phyloP scores from a whole-genome alignment of 441 rosid genomes.

The Populus hybrid region DNA sequence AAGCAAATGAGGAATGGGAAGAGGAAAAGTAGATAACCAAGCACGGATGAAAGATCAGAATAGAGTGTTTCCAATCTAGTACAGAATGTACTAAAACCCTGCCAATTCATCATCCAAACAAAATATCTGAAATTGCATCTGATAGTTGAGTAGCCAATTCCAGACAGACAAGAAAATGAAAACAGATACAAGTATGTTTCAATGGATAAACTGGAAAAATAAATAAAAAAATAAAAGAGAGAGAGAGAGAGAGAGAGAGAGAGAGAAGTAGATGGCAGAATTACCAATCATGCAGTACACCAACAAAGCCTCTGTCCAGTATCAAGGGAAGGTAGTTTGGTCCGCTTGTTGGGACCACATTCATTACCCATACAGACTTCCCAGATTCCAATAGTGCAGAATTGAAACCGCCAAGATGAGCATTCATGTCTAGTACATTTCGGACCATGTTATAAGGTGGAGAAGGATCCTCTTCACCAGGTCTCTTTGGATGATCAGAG shows the following conservation, averaged over 20 bases:
- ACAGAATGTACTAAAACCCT: not conserved
- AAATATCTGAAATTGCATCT: not conserved
- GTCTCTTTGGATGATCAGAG: conserved; percentile 35
- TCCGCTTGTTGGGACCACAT: conserved; percentile 81
- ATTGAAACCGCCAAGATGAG: conserved; percentile 87
- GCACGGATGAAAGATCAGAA: not conserved
- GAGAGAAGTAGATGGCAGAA: conserved; percentile 10
- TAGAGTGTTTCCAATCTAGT: not conserved
- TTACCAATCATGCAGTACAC: conserved; percentile 92
- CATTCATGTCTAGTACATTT: conserved; percentile 96
- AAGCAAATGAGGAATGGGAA: not conserved
- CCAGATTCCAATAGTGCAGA: conserved; percentile 77
- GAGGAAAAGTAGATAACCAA: not conserved
- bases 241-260: not conserved
- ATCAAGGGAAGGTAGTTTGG: conserved; percentile 81
- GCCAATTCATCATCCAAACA: not conserved
- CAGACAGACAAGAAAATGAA: not conserved
- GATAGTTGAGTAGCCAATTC: not conserved
- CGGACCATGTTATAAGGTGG: conserved; percentile 98
- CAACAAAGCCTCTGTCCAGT: conserved; percentile 91
- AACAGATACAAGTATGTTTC: too few relatives aligned
- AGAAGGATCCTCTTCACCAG: conserved; percentile 90
- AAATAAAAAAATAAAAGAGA: too few relatives aligned
- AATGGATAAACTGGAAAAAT: not conserved
- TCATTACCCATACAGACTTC: conserved; percentile 97